Conservation (phyloP, 805 yeast species). For the Suhomyces sp. region DNA sequence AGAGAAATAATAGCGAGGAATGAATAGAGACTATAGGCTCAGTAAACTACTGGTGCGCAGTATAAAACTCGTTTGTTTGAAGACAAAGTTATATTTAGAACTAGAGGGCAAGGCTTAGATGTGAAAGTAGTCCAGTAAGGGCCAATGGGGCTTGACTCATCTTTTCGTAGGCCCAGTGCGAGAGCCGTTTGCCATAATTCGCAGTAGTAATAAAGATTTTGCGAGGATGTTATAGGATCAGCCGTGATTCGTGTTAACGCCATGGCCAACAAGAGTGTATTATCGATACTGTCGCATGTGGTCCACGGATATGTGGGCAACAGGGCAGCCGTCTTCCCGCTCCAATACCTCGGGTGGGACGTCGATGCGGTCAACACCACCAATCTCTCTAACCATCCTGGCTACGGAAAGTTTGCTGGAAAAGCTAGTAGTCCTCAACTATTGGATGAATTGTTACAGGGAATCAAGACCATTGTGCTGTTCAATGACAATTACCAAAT, state of each 20-base stretch:
- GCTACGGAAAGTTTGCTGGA: constrained; percentile 71
- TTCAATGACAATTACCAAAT: constrained; percentile 51
- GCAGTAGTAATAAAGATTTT: not conserved
- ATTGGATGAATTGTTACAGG: constrained; percentile 50
- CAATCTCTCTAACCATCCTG: constrained; percentile 89
- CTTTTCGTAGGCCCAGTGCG: not conserved
- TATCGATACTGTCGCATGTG: constrained; percentile 76
- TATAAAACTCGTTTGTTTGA: too few relatives aligned
- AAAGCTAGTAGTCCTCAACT: constrained; percentile 44
- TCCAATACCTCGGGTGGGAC: constrained; percentile 87
- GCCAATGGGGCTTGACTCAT: not conserved
- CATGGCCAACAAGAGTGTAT: constrained; percentile 3
- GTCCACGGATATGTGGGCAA: constrained; percentile 96
- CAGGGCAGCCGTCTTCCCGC: constrained; percentile 84
- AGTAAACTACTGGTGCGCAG: too few relatives aligned
- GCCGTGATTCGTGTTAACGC: not conserved
- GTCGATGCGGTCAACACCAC: constrained; percentile 88
- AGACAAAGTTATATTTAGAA: too few relatives aligned
- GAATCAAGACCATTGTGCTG: constrained; percentile 48
- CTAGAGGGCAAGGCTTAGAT: too few relatives aligned
- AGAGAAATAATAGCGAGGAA: not conserved
- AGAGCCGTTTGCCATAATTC: not conserved
- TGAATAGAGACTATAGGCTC: too few relatives aligned
- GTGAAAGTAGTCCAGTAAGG: too few relatives aligned
- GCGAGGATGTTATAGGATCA: not conserved